Evolutionary conservation across 805 yeast species (phyloP).

Genomic region (Wickerhamomyces xylosicus): DNA sequence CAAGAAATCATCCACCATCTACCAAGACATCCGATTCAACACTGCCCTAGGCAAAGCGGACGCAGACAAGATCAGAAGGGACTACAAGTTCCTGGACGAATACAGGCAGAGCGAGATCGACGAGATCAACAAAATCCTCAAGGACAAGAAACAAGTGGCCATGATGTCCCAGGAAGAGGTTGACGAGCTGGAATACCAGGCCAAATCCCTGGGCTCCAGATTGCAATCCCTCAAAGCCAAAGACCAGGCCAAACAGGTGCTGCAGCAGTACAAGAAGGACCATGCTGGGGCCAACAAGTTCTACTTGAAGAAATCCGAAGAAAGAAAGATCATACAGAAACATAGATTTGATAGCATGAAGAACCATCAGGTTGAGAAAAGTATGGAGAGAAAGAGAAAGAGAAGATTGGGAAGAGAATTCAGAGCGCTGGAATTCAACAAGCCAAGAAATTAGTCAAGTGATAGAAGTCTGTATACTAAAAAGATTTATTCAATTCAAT

Average conservation of each 20-base stretch:
- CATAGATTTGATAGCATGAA: slow-evolving; percentile 72
- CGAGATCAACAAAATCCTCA: slow-evolving; percentile 45
- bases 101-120: slow-evolving; percentile 69
- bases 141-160: slow-evolving; percentile 37
- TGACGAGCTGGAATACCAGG: slow-evolving; percentile 39
- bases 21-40: slow-evolving; percentile 84
- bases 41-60: slow-evolving; percentile 83
- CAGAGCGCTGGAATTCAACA: slow-evolving; percentile 34
- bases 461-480: neutral
- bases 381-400: slow-evolving; percentile 81
- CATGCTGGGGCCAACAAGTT: slow-evolving; percentile 41
- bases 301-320: slow-evolving; percentile 60
- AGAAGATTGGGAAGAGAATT: slow-evolving; percentile 77
- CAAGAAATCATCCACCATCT: slow-evolving; percentile 31
- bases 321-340: slow-evolving; percentile 63
- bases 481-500: no score
- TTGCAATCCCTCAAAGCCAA: slow-evolving; percentile 59
- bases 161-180: slow-evolving; percentile 33
- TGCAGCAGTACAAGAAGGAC: slow-evolving; percentile 40
- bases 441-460: slow-evolving; percentile 12
- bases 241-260: slow-evolving; percentile 64
- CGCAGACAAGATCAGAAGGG: slow-evolving; percentile 50
- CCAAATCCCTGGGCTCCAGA: slow-evolving; percentile 59
- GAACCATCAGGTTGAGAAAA: slow-evolving; percentile 64
- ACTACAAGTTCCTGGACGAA: slow-evolving; percentile 79